Evolutionary conservation across 2,329 filamentous ascomycete genomes (phyloP), one percentile per base, ranked within the genome.

Genomic region (Atkinsonella hypoxylon): DNA sequence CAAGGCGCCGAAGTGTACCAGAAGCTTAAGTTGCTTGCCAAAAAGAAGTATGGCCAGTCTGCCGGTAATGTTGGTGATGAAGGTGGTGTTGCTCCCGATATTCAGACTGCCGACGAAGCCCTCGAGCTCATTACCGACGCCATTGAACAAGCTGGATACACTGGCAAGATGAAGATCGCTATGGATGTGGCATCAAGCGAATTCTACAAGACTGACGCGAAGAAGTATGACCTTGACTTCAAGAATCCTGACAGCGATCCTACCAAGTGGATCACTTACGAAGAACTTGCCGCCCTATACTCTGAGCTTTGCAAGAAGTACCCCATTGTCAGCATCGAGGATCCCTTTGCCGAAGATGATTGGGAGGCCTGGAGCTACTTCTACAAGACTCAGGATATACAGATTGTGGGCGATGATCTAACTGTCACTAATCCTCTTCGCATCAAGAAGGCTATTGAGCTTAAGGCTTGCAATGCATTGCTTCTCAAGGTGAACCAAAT

Each of bases 291-390:
- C 67, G 83, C 85, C 66, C 76, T 94, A 64, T 97, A 98, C 84
- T 82, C 87, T 70, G 77, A 83, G 45, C 83, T 98, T 55, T 79
- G 81, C 69, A 80, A 83, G 80, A 96, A 95, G 78, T 98, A 98
- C 79, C 91, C 93, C 65, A 98, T 98, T 67, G 89, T 97, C 75
- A 88, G 82, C 73, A 97, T 98, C 64, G 93, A 98, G 78, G 93
- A 98, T 71, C 93, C 93, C 69, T 98, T 98, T 75, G 91, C 89
- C 58, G 93, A 98, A 82, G 93, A 97, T 67, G 93, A 98, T 80
- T 98, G 93, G 93, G 91, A 97, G 82, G 93, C 93, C 56, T 98
- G 93, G 93, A 95, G 88, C 83, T 95, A 97, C 85, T 98, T 97
- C 85, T 95, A 86, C 86, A 96, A 96, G 87, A 93, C 88, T 64